Evolutionary conservation across 495 filamentous ascomycete species (phyloP), one percentile per base, ranked within the genome.

Genomic region (Lophium mytilinum): DNA sequence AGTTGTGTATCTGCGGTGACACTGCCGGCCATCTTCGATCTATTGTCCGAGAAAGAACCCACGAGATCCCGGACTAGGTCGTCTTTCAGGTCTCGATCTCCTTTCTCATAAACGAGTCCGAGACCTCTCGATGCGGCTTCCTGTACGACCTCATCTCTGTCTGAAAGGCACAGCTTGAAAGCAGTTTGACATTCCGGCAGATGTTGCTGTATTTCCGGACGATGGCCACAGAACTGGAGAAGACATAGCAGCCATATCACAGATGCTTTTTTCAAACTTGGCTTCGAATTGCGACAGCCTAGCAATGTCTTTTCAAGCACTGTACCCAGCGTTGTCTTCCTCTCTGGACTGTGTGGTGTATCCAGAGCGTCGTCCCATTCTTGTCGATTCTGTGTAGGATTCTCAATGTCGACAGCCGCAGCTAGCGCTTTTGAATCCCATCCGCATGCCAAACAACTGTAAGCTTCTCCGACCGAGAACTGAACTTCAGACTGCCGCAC

Each of bases 101-200:
- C 93, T 62, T 88, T 90, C 66, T 95, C 89, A 70, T 96, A 96
- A 4, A 96, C 88, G 47, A 96, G 75, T 12, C 87, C 83, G 30
- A 98, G 79, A 12, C 93, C 93, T 58, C 93, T 80, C 12, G 90
- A 92, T 1, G 94, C 93, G 1, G 91, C 90, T 68, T 98, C 93
- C 69, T 96, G 93, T 7, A 96, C 89, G 43, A 96, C 78, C 66
- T 95, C 88, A 57, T 98, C 93, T 17, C 91, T 78, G 66, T 94
- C 90, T 11, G 83, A 81, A 35, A 98, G 79, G n/a, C 95, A 82
- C 14, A 83, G 76, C 72, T 90, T 87, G 70, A 98, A 98, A 4
- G 87, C 89, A 50, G 75, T 80, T 70, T 98, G 93, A 68, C 86
- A 93, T 59, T 87, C 78, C 55, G 85, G 77, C 53, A 98, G 71